Evolutionary conservation across 495 filamentous ascomycete species (phyloP), one percentile per base, ranked within the genome.

Genomic region (Penicillium ochrochloron): DNA sequence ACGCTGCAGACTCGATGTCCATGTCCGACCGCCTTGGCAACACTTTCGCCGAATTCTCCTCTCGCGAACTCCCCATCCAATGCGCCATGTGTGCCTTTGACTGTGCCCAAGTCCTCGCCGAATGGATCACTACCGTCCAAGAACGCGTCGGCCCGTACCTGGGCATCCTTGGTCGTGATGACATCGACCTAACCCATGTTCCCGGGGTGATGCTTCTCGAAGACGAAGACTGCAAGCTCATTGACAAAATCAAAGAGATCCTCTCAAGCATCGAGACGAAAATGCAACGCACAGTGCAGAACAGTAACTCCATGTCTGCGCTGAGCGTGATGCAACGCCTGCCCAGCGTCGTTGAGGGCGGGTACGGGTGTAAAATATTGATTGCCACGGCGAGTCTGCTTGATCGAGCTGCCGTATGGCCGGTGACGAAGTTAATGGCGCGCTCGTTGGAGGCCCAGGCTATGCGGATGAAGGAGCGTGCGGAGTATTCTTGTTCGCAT

Each of bases 51-150:
- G 90, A 96, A 64, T 88, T 92, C 62, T 90, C 89, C 2, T 93
- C 90, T 34, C 86, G 93, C 33, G 95, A 98, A 70, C 82, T 99
- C n/a, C 94, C 95, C 2, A 82, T 98, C 29, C 93, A 96, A 66
- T 94, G 93, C 15, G 92, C 92, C 8, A 89, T 99, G 85, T 98
- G 94, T 74, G 86, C 90, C 14, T 96, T 97, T 73, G 95, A 99
- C 70, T 98, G 95, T 69, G 91, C 93, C n/a, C 93, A 97, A 70
- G 93, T 99, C 0, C 87, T 99, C 27, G 94, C 95, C 1, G 95
- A 99, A 76, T 99, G 95, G 95, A 86, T 96, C 46, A 90, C 91
- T 15, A 97, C 94, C 0, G 89, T 99, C 11, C 95, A 99, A 75
- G 93, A 97, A 74, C 90, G 95, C 11, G 92, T 97, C 53, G 96